A percentile compares a stretch with the other conserved stretches of the same genome.
phyloP scores from a whole-genome alignment of 768 basidiomycete genomes.

The Ramaria rubella region DNA sequence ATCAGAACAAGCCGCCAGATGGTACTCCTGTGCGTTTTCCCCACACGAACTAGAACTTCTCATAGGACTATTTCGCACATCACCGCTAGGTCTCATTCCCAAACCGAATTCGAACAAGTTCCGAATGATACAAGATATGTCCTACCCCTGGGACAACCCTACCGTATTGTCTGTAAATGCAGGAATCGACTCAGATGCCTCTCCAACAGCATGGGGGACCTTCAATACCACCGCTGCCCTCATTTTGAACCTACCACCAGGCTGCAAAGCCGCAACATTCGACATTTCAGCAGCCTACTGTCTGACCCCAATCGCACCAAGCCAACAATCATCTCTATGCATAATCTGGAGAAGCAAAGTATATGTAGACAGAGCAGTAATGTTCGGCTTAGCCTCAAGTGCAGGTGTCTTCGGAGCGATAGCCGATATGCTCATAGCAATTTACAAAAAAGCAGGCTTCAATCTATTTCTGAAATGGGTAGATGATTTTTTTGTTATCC shows the following conservation, averaged over 20 bases:
- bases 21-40: conserved; percentile 27
- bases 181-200: conserved; percentile 13
- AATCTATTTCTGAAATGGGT: conserved; percentile 24
- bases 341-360: conserved; percentile 20
- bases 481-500: conserved; percentile 14
- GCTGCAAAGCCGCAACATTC: conserved; percentile 31
- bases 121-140: conserved; percentile 35
- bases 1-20: conserved; percentile 23
- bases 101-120: too few relatives aligned
- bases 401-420: conserved; percentile 28
- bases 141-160: conserved; percentile 17
- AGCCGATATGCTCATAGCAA: conserved; percentile 26
- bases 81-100: conserved; percentile 35
- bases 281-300: too few relatives aligned
- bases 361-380: too few relatives aligned
- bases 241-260: conserved; percentile 26
- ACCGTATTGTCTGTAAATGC: conserved; percentile 18
- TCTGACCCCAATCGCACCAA: conserved; percentile 28
- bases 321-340: conserved; percentile 28
- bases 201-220: conserved; percentile 31
- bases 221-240: conserved; percentile 24
- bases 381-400: conserved; percentile 22
- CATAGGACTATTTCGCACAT: conserved; percentile 37
- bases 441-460: conserved; percentile 19
- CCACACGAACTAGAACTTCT: conserved; percentile 19